Base-by-base conservation (phyloP, 441 rosid species). In the Dalechampia spathulata region DNA sequence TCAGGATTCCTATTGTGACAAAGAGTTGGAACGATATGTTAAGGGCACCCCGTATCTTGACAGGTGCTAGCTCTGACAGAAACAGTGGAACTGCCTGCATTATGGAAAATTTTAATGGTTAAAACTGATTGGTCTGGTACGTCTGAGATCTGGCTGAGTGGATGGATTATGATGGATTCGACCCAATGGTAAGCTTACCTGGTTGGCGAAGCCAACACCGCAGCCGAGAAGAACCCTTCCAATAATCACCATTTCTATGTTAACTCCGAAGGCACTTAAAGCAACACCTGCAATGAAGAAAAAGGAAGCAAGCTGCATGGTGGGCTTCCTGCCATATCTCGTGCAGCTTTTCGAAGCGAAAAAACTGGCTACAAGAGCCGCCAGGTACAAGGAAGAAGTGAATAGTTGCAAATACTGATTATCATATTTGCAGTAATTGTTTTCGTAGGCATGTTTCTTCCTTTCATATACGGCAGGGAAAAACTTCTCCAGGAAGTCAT, bases 351-450 rank as follows among this genome's bases (percentile, higher is more conserved):
- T 41, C 3, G 78, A 74, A 4, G 75, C 75, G 5, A 49, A 8
- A 43, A 74, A 70, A 34, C 64, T 60, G n/a, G 57, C 42, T 8
- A 50, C 0, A 13, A 57, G 68, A 42, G 68, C 68, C 0, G 68
- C 68, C 7, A 64, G 30, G 28, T 57, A 57, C 36, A 64, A 53
- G 17, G 68, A 64, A 23, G 63, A 64, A 0, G 68, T 64, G 47
- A 64, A 64, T 16, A 64, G 32, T 53, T 64, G 68, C 2, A 57
- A 52, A 13, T 34, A 10, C 39, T 57, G 63, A 28, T 63, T 17
- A 37, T 83, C 83, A 15, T 71, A 87, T 68, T 83, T 85, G 67
- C 96, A 87, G 61, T 87, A 83, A 64, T 85, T 85, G 72, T 78
- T 63, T 61, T 86, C 82, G 15, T 39, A 52, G 0, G 61, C 90